Base-by-base conservation (phyloP, 73 alveolate species). In the Stentor coeruleus region DNA sequence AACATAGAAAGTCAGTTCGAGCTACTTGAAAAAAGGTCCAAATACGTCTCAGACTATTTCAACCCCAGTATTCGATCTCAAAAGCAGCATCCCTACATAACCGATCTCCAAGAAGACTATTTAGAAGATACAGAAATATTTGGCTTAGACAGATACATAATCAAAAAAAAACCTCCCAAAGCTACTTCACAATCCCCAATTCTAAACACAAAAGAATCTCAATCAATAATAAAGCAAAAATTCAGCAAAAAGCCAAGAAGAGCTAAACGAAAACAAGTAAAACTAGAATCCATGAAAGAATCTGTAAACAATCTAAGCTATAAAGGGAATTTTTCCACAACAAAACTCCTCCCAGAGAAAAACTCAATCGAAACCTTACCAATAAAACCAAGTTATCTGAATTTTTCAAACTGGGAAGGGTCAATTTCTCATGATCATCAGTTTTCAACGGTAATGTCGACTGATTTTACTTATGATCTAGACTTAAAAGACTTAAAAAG, bases 251-350 rank as follows among this genome's bases (percentile, higher is more conserved):
- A 49, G 20, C 66, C 66, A 49, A 49, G 66, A 49, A 49, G 66
- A 49, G n/a, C n/a, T n/a, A n/a, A n/a, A n/a, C n/a, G n/a, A n/a
- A 49, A 49, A 49, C 66, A 49, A 49, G 66, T 49, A 49, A 49
- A 49, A 49, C 6, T 49, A 6, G 66, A 49, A 6, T 49, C 66
- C 6, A 49, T 49, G 66, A 49, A 49, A 20, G 66, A 49, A 49
- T 49, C 20, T 49, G 20, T 11, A 20, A 6, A 6, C 6, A 20
- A 49, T 11, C 66, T 49, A 11, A 49, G 66, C 6, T 49, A 49
- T 20, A 49, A 49, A 49, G 66, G 66, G 28, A 11, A 6, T 20
- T 49, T 49, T 49, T 49, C 66, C 66, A 49, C 20, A 6, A 49
- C 66, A 11, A 49, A 49, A 49, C 66, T 49, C 66, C 66, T 49